These are phyloP conservation scores for Apiospora malaysiana DNA, from an alignment of 2,329 filamentous ascomycete genomes.

Conservation along the genomic window DNA sequence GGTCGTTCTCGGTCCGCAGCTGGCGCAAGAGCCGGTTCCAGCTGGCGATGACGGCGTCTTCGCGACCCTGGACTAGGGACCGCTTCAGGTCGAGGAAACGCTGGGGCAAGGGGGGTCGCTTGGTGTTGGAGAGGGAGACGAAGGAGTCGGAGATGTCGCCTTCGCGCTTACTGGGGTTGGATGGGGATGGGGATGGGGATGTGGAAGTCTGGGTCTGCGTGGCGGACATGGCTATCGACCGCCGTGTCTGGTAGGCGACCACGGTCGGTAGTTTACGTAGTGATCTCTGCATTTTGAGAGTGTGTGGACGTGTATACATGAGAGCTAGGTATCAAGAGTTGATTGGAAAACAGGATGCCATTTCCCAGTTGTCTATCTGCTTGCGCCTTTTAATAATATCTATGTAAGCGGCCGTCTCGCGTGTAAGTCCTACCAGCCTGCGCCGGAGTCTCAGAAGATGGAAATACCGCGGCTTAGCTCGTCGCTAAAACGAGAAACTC, in stretches of 20 bases:
- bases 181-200: background rate
- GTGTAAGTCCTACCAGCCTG: background rate
- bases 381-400: background rate
- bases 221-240: constrained; percentile 12
- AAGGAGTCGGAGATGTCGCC: constrained; percentile 70
- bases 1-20: constrained; percentile 53
- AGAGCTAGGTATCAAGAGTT: background rate
- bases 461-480: background rate
- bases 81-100: constrained; percentile 63
- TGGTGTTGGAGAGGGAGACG: constrained; percentile 59
- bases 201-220: constrained; percentile 24
- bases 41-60: constrained; percentile 51
- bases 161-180: constrained; percentile 50
- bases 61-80: constrained; percentile 55
- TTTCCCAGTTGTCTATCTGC: too few relatives aligned
- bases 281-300: constrained; percentile 10
- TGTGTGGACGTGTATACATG: background rate
- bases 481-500: background rate
- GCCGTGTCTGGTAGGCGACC: constrained; percentile 7
- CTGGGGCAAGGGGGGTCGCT: constrained; percentile 54
- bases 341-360: background rate
- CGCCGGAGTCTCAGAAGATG: constrained; percentile 13
- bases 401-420: background rate
- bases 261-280: background rate
- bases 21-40: constrained; percentile 55